A percentile compares a stretch with the other conserved stretches of the same genome.
These are phyloP conservation scores for Penstemon newberryi DNA, from an alignment of 257 asterid genomes.

Conservation along the genomic window DNA sequence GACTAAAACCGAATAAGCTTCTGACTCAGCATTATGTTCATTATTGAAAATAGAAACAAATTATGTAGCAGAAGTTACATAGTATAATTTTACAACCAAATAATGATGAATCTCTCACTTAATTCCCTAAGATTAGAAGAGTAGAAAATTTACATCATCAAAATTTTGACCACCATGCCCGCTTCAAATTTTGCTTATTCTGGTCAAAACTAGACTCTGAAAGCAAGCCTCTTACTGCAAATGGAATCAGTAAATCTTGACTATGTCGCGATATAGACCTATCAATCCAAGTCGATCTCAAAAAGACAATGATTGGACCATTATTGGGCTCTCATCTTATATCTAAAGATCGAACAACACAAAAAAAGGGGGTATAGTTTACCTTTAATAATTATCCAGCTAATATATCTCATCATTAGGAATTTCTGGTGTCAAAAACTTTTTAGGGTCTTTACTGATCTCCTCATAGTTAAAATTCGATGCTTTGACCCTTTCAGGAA, in stretches of 20 bases:
- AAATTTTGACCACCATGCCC: background rate
- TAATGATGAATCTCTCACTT: background rate
- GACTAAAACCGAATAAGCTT: no score
- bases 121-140: background rate
- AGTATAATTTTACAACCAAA: background rate
- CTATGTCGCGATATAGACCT: background rate
- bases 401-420: slow-evolving; percentile 63
- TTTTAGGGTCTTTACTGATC: slow-evolving; percentile 39
- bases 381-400: slow-evolving; percentile 36
- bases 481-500: slow-evolving; percentile 72
- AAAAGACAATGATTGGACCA: background rate
- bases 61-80: background rate
- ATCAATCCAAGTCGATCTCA: background rate
- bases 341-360: background rate
- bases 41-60: background rate
- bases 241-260: background rate
- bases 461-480: slow-evolving; percentile 59
- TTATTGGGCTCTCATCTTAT: background rate
- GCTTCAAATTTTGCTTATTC: background rate
- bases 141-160: background rate
- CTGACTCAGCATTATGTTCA: background rate
- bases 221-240: slow-evolving; percentile 9
- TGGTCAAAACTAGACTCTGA: background rate
- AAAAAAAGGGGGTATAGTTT: background rate
- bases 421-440: slow-evolving; percentile 57